A percentile compares a stretch with the other conserved stretches of the same genome.
Evolutionary conservation across 768 basidiomycete genomes (phyloP).

Genomic region (Pluteus cervinus): DNA sequence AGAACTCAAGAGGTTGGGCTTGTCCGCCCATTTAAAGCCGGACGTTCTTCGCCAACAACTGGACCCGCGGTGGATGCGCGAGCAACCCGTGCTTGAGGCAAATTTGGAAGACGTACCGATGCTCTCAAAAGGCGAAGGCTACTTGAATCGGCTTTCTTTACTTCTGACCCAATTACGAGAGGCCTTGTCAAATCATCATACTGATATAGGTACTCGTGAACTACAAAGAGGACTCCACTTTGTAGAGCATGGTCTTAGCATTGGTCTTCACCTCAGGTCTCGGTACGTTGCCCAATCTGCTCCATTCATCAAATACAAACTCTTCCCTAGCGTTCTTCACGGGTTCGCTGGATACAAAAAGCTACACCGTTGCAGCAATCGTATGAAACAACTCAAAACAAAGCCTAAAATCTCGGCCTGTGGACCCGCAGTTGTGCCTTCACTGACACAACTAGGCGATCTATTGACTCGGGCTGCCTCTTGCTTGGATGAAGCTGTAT

Average conservation of each 20-base stretch:
- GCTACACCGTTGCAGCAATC: conserved; percentile 14
- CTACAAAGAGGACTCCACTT: conserved; percentile 72
- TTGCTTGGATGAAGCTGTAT: too few relatives aligned
- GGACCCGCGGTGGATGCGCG: conserved; percentile 57
- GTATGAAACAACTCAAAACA: too few relatives aligned
- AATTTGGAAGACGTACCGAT: conserved; percentile 14
- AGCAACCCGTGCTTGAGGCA: conserved; percentile 43
- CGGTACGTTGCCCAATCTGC: conserved; percentile 50
- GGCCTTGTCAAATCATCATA: conserved; percentile 63
- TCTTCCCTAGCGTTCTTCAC: conserved; percentile 5
- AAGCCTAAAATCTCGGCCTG: too few relatives aligned
- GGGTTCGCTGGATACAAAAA: conserved; percentile 27
- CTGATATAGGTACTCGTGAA: conserved; percentile 83
- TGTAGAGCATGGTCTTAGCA: conserved; percentile 71
- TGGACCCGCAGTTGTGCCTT: too few relatives aligned
- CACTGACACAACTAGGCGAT: too few relatives aligned
- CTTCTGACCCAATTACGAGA: conserved; percentile 62
- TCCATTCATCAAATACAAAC: not conserved
- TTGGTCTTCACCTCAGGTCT: conserved; percentile 57
- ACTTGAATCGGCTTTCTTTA: conserved; percentile 59
- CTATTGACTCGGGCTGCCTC: too few relatives aligned
- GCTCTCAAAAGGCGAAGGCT: conserved; percentile 46
- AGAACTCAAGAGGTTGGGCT: conserved; percentile 75
- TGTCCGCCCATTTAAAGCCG: conserved; percentile 66
- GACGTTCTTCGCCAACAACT: conserved; percentile 54